These are phyloP conservation scores for Helianthus annuus DNA, from an alignment of 129 eudicot genomes.

Conservation along the genomic window HanXRQr2.0-SUNRISE NC_035448.2:143448553-143449052, in stretches of 20 bases:
- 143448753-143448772: no score
- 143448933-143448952: constrained; percentile 62
- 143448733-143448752: no score
- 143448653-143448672: no score
- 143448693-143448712: no score
- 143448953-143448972: constrained; percentile 51
- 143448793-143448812: background rate
- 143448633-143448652: no score
- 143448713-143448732: no score
- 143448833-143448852: constrained; percentile 4
- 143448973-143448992: constrained; percentile 74
- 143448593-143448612: no score
- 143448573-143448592: no score
- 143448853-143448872: constrained; percentile 17
- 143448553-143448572: no score
- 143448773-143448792: no score
- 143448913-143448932: constrained; percentile 10
- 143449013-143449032: constrained; percentile 85
- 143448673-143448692: no score
- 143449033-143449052: constrained; percentile 60
- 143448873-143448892: background rate
- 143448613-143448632: no score
- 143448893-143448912: constrained; percentile 20
- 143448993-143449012: constrained; percentile 65
- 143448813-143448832: background rate